Conservation (phyloP, 1,284 basidiomycete species). For the Takashimella koratensis region DNA sequence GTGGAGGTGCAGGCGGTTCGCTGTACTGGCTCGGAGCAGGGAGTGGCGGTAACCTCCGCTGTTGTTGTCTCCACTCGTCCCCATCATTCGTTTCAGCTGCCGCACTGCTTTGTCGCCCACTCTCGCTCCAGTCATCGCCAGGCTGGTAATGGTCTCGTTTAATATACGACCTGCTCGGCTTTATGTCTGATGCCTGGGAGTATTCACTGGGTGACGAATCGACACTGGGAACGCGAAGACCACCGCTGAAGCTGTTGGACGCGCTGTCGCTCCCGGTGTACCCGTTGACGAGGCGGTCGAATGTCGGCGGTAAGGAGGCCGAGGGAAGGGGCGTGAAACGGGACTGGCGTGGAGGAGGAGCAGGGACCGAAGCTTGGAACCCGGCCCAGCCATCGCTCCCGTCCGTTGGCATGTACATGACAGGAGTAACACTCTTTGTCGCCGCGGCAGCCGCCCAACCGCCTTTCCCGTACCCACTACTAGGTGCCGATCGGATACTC, state of each 20-base stretch:
- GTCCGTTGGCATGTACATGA: slow-evolving; percentile 38
- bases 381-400: slow-evolving; percentile 37
- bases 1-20: neutral
- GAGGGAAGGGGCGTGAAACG: slow-evolving; percentile 36
- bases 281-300: slow-evolving; percentile 22
- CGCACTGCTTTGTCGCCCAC: slow-evolving; percentile 8
- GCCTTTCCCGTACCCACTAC: slow-evolving; percentile 34
- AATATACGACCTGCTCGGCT: slow-evolving; percentile 30
- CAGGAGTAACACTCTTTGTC: slow-evolving; percentile 18
- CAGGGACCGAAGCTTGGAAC: slow-evolving; percentile 27
- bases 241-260: neutral
- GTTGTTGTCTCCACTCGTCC: neutral
- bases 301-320: slow-evolving; percentile 24
- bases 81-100: neutral
- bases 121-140: slow-evolving; percentile 3
- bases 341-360: slow-evolving; percentile 25
- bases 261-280: neutral
- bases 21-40: too few species aligned
- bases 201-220: slow-evolving; percentile 28
- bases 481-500: neutral
- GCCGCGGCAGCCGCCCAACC: slow-evolving; percentile 42
- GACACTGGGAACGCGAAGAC: neutral
- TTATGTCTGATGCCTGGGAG: slow-evolving; percentile 27
- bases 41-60: neutral
- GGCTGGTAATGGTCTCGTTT: neutral